phyloP scores from a whole-genome alignment of 73 alveolate genomes.

The Paramecium pentaurelia region DNA sequence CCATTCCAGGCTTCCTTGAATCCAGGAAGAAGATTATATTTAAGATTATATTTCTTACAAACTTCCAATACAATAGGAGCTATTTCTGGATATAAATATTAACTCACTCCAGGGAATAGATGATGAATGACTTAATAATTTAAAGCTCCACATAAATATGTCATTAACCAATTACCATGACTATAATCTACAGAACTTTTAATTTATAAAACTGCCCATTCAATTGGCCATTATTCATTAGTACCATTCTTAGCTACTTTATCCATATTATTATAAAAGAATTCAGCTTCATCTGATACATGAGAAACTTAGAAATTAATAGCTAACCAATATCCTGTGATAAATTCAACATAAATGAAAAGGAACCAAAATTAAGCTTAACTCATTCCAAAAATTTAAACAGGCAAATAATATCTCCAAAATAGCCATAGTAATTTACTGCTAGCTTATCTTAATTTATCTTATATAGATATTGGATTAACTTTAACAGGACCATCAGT shows the following conservation, averaged over 20 bases:
- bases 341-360: not conserved
- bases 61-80: constrained; percentile 15
- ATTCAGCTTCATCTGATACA: constrained; percentile 49
- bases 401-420: constrained; percentile 37
- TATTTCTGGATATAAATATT: constrained; percentile 35
- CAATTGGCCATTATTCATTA: constrained; percentile 30
- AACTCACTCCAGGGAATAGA: constrained; percentile 34
- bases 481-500: constrained; percentile 44
- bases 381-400: not conserved
- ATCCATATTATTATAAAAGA: constrained; percentile 11
- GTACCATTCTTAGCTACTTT: constrained; percentile 1
- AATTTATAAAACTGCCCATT: constrained; percentile 34
- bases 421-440: constrained; percentile 31
- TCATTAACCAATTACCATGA: constrained; percentile 35
- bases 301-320: constrained; percentile 34
- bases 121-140: constrained; percentile 40
- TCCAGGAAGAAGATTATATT: not conserved
- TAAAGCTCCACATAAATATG: constrained; percentile 34
- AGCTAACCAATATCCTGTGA: constrained; percentile 48
- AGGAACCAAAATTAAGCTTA: not conserved
- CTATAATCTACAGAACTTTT: constrained; percentile 31
- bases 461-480: constrained; percentile 10
- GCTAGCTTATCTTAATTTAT: constrained; percentile 35
- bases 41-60: not conserved
- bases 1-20: constrained; percentile 30